A percentile compares a stretch with the other conserved stretches of the same genome.
Evolutionary conservation across 2,329 filamentous ascomycete species (phyloP).

Genomic region (Magnaporthiopsis rhizophila): DNA sequence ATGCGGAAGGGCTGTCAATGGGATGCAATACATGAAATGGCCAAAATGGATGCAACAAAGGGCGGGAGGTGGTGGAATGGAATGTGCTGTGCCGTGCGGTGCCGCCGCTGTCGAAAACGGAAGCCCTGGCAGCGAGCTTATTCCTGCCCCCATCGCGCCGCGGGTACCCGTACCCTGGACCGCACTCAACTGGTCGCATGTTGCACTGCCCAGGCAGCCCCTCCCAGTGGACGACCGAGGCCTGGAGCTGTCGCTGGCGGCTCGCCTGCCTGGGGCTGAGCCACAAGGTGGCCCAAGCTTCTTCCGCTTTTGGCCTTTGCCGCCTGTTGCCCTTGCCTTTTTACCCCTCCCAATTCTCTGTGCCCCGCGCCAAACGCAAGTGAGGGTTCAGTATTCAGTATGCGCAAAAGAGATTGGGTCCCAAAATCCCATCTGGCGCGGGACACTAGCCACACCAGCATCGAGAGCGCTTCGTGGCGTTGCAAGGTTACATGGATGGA

Average conservation of each 20-base stretch:
- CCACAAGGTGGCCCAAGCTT: conserved; percentile 1
- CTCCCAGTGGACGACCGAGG: not conserved
- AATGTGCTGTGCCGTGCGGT: not conserved
- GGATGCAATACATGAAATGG: not conserved
- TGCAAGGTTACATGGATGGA: not conserved
- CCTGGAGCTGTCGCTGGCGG: too few relatives aligned
- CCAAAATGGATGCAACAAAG: not conserved
- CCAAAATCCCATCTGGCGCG: not conserved
- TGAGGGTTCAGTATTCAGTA: too few relatives aligned
- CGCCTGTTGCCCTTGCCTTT: too few relatives aligned
- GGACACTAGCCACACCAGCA: not conserved
- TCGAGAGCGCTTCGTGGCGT: not conserved
- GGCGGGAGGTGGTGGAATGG: too few relatives aligned
- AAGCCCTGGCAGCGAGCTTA: not conserved
- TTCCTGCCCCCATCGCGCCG: not conserved
- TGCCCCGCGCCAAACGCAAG: too few relatives aligned
- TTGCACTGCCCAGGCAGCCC: not conserved
- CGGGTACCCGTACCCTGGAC: not conserved
- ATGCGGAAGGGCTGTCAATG: not conserved
- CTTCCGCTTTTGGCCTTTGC: not conserved
- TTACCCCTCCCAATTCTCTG: not conserved
- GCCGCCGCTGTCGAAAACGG: not conserved
- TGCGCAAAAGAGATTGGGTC: not conserved
- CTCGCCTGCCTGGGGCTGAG: not conserved
- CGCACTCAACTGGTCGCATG: not conserved